Conservation (phyloP, 2,329 filamentous ascomycete genomes). For the Colletotrichum phormii region DNA sequence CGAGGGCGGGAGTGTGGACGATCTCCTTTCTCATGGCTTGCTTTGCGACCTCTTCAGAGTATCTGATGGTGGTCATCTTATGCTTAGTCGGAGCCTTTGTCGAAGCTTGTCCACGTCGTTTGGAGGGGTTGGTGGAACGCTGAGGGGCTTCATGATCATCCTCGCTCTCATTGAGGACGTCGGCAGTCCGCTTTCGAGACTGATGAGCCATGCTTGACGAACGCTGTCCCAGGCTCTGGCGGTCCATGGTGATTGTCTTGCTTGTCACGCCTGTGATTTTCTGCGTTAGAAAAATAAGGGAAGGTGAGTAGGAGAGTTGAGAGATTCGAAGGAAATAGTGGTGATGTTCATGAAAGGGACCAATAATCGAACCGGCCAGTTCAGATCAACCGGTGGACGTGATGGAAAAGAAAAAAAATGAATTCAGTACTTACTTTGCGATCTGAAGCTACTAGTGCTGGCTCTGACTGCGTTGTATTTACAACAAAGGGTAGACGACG, state of each 20-base stretch:
- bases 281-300: background rate
- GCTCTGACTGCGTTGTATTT: too few species aligned
- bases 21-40: conserved; percentile 21
- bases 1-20: conserved; percentile 6
- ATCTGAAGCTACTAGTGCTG: background rate
- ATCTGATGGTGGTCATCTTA: background rate
- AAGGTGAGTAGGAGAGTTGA: background rate
- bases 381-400: background rate
- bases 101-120: background rate
- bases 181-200: background rate
- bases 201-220: background rate
- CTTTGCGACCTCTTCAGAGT: background rate
- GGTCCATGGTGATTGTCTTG: background rate
- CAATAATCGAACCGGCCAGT: too few species aligned
- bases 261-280: background rate
- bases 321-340: too few species aligned
- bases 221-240: background rate
- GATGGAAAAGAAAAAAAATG: background rate
- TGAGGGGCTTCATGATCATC: background rate
- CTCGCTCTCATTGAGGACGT: background rate
- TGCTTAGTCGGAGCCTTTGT: background rate
- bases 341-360: too few species aligned
- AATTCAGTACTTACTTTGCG: background rate
- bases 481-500: too few species aligned
- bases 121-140: background rate